Conservation (phyloP, 139 green algal genomes). For the Chlorella sorokiniana region DNA sequence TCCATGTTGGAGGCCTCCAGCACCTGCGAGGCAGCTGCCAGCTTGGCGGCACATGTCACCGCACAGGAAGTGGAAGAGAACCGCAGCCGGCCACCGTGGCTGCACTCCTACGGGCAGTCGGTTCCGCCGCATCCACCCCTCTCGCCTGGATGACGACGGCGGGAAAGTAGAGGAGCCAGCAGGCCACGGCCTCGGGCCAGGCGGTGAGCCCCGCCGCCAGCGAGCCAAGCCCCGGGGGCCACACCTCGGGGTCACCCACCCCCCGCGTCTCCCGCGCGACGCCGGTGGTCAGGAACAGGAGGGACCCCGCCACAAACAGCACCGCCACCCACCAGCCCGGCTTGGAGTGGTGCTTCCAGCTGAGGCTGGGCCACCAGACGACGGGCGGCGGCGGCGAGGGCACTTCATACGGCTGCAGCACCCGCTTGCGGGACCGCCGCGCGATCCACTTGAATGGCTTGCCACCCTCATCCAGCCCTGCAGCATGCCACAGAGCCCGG, state of each 20-base stretch:
- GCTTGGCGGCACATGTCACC: neutral
- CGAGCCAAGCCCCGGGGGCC: neutral
- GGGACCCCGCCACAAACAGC: neutral
- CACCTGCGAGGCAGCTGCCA: neutral
- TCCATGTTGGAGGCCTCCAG: conserved; percentile 13
- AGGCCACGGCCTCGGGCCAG: neutral
- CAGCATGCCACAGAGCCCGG: too few relatives aligned
- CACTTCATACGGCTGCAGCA: conserved; percentile 7
- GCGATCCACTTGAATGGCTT: neutral
- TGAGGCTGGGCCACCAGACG: neutral
- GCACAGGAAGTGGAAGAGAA: too few relatives aligned
- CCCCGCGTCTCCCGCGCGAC: neutral
- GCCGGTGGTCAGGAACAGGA: conserved; percentile 19
- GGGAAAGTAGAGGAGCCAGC: neutral
- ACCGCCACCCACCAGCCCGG: conserved; percentile 11
- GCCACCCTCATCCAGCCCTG: neutral
- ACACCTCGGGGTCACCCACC: neutral
- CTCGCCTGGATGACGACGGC: neutral
- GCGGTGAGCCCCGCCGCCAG: neutral
- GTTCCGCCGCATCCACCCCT: too few relatives aligned
- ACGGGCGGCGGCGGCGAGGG: neutral
- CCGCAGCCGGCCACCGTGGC: too few relatives aligned
- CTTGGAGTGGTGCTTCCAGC: neutral
- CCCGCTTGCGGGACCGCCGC: conserved; percentile 2
- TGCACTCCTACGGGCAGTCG: too few relatives aligned